phyloP scores from a whole-genome alignment of 805 yeast genomes.

The Schwanniomyces vanrijiae region DNA sequence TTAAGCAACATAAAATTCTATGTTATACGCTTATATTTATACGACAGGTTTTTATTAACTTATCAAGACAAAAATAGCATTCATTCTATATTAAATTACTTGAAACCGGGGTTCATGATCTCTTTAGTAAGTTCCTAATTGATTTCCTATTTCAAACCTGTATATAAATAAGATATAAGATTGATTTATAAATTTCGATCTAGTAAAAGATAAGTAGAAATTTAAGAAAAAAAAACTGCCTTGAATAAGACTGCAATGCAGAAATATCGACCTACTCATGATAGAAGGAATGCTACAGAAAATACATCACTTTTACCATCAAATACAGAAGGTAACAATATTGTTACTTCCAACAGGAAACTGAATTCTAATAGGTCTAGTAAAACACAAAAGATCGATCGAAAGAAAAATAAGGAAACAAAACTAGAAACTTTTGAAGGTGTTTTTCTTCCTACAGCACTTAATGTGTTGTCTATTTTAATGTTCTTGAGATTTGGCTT shows the following conservation, averaged over 20 bases:
- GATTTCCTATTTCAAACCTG: background rate
- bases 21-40: too few species aligned
- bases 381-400: background rate
- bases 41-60: too few species aligned
- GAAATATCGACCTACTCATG: background rate
- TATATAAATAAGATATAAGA: background rate
- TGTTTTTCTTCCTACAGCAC: constrained; percentile 89
- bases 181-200: background rate
- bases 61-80: too few species aligned
- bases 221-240: background rate
- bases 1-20: too few species aligned
- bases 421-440: constrained; percentile 85
- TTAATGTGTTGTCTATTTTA: constrained; percentile 88
- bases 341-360: background rate
- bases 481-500: constrained; percentile 96
- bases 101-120: too few species aligned
- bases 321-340: background rate
- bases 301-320: background rate
- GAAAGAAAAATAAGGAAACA: background rate
- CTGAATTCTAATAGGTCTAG: background rate
- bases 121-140: too few species aligned
- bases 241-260: background rate
- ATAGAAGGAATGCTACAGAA: background rate
- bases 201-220: background rate
- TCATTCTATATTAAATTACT: background rate